A percentile compares a stretch with the other conserved stretches of the same genome.
phyloP scores from a whole-genome alignment of 805 yeast species.

The Ogataea henricii region DNA sequence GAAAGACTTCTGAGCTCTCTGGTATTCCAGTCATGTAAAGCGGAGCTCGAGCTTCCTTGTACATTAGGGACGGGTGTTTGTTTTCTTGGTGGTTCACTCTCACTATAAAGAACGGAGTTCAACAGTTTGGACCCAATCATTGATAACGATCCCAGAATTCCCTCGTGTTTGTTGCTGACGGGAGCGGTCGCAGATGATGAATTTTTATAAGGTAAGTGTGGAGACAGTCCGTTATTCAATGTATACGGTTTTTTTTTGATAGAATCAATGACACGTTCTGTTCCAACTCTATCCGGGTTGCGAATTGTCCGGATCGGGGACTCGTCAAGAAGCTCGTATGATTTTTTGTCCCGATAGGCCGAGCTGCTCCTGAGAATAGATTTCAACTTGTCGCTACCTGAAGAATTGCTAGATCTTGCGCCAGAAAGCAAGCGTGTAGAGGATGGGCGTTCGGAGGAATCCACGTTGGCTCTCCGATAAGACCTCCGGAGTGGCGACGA shows the following conservation, averaged over 20 bases:
- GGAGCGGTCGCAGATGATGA: conserved; percentile 8
- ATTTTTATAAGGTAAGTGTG: not conserved
- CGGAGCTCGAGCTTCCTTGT: not conserved
- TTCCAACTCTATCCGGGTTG: conserved; percentile 16
- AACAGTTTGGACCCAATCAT: conserved; percentile 31
- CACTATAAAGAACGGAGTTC: conserved; percentile 32
- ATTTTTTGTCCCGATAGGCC: conserved; percentile 15
- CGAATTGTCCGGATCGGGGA: conserved; percentile 28
- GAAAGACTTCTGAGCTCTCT: conserved; percentile 4
- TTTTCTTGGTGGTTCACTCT: conserved; percentile 13
- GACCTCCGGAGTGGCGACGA: conserved; percentile 5
- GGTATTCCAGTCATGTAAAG: conserved; percentile 4
- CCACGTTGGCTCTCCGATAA: not conserved
- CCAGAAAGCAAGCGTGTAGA: conserved; percentile 3
- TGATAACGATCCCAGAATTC: conserved; percentile 30
- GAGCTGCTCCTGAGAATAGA: conserved; percentile 17
- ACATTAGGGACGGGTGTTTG: not conserved
- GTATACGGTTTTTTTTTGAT: conserved; percentile 18
- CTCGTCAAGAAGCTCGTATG: conserved; percentile 32
- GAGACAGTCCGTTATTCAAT: conserved; percentile 5
- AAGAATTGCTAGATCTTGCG: not conserved
- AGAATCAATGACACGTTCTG: conserved; percentile 23
- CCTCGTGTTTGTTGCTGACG: conserved; percentile 13
- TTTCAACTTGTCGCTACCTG: conserved; percentile 12
- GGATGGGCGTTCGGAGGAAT: not conserved